Percentiles rank a stretch among this genome's conserved stretches.
These are phyloP conservation scores for Gossypium raimondii DNA, from an alignment of 345 rosid species.

Conservation along the genomic window DNA sequence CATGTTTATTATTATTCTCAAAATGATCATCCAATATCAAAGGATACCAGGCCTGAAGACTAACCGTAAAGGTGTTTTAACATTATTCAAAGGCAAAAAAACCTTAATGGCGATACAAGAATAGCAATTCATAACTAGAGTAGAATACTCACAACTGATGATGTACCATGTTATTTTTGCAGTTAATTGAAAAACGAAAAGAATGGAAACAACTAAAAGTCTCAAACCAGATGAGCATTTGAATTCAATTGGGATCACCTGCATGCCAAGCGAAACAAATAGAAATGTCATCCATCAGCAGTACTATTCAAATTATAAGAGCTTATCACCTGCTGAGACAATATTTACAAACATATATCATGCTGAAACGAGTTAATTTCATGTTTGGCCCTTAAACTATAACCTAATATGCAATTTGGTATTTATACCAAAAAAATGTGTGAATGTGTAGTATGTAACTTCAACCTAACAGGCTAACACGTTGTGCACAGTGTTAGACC, in stretches of 20 bases:
- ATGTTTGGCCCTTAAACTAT: no score
- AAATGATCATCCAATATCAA: neutral
- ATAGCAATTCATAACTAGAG: constrained; percentile 7
- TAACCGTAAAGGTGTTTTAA: neutral
- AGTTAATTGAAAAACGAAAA: neutral
- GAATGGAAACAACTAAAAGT: no score
- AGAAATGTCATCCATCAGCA: neutral
- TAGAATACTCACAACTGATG: constrained; percentile 1
- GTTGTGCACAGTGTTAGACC: no score
- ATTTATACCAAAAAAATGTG: no score
- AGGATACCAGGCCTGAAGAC: neutral
- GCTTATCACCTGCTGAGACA: neutral
- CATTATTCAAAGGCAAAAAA: neutral
- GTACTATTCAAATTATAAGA: neutral
- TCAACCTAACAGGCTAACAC: no score
- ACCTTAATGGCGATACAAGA: neutral
- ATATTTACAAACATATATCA: neutral
- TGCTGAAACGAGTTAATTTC: neutral
- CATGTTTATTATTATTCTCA: neutral
- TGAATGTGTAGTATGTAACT: no score
- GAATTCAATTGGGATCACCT: constrained; percentile 11
- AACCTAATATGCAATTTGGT: no score
- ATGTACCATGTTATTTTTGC: neutral
- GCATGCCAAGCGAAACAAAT: neutral
- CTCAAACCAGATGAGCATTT: neutral